Evolutionary conservation across 2,329 filamentous ascomycete species (phyloP), one percentile per base, ranked within the genome.

Genomic region (Cladophialophora exuberans): DNA sequence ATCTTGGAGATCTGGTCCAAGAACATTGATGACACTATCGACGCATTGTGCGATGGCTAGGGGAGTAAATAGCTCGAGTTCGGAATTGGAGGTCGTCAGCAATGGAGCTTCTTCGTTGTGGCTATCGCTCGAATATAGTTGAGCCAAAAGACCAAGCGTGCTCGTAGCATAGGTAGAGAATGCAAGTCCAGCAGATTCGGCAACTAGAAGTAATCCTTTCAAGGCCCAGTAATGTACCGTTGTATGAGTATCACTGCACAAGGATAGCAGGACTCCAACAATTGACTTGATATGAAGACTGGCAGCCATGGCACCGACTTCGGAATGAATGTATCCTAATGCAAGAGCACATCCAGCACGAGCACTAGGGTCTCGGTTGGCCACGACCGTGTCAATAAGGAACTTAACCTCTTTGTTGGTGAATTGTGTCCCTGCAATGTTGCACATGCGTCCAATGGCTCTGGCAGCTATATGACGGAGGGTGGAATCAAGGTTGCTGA

Each of bases 231-330:
- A 96, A 71, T 99, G 94, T 6, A 99, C 94, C 0, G 89, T 86
- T 0, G 94, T 92, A 69, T 99, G 94, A 17, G 93, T 90, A 67
- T 99, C 94, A 64, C 92, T 96, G 70, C 91, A 93, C 7, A 99
- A 80, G 6, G 94, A 97, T 88, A 97, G 96, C n/a, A 99, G 77
- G 33, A 99, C 95, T 15, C 93, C 89, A n/a, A 97, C 82, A 45
- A 99, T 97, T 1, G 91, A 97, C 76, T 97, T 97, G 46, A 99
- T 80, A 69, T 99, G 94, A 65, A 94, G 91, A 3, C 92, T 91
- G 51, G 94, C 94, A 49, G 94, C 94, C 92, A 99, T 97, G 53
- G 94, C 93, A 54, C 94, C 95, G 28, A 99, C 89, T 70, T 96
- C 91, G 15, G 90, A 89, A 73, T 99, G 92, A 47, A 99, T 97